Base-by-base conservation (phyloP, 2,329 filamentous ascomycete species). In the Cladosporium velox region DNA sequence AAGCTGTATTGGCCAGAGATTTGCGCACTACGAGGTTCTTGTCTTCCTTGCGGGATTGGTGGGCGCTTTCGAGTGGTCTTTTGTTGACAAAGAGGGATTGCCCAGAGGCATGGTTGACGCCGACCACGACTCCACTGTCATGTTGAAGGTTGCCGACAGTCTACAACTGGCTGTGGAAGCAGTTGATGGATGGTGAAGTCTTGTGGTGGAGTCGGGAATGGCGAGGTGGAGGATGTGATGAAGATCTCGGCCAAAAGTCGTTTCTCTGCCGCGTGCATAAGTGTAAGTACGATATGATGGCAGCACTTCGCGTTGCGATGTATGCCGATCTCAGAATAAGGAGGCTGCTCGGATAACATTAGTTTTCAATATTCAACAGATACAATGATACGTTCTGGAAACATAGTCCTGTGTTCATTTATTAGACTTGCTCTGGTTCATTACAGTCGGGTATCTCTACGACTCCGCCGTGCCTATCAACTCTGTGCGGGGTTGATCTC, bases 1-100 rank as follows among this genome's bases (percentile, higher is more conserved):
- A 66, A 91, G 90, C 75, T 96, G 92, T 75, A 96, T 96, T 71
- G 93, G 92, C 0, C 85, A 88, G 77, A 83, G 84, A 1, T 96
- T 96, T 78, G 91, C 93, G 0, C 61, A 64, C 21, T 65, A 65
- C 57, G 64, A 65, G 44, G 51, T 65, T 3, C 47, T 59, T 8
- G 44, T 65, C 6, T 65, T 65, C 55, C 35, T 65, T 14, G 64
- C 64, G 1, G 57, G 64, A 5, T 57, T 65, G 12, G 64, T 65
- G 7, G 64, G 64, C 21, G 15, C 44, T n/a, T 65, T 65, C 11
- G 64, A 60, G 26, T 65, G 64, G 64, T 65, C 54, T 21, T 41
- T 52, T 10, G 52, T 49, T 21, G 60, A 54, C 30, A 54, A 54
- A 21, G 47, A 24, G 18, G 60, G 54, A 14, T 35, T 58, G 15